Percentiles rank a stretch among this genome's conserved stretches.
Conservation (phyloP, 2,329 filamentous ascomycete genomes). For the Colletotrichum sp. region DNA sequence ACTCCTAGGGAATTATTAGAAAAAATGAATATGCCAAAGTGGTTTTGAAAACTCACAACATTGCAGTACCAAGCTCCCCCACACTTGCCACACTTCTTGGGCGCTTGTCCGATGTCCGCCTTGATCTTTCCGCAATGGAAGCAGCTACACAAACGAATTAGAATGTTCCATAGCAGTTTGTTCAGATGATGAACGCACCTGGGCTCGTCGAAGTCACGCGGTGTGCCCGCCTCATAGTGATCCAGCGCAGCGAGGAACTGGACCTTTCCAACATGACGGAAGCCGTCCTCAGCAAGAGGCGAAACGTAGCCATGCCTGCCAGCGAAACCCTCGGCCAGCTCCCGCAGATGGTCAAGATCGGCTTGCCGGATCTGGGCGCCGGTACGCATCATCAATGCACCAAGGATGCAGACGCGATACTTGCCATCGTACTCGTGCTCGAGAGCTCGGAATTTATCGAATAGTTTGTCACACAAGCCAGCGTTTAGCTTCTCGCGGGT, state of each 20-base stretch:
- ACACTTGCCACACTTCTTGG: slow-evolving; percentile 16
- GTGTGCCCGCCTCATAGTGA: slow-evolving; percentile 23
- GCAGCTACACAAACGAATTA: slow-evolving; percentile 19
- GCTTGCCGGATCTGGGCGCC: slow-evolving; percentile 25
- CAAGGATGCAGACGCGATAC: slow-evolving; percentile 24
- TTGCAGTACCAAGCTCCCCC: slow-evolving; percentile 23
- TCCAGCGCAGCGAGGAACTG: slow-evolving; percentile 27
- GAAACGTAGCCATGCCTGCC: background rate
- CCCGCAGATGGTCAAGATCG: slow-evolving; percentile 23
- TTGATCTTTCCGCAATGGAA: slow-evolving; percentile 26
- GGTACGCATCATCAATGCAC: slow-evolving; percentile 27
- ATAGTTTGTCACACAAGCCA: too few relatives aligned
- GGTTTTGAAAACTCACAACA: background rate
- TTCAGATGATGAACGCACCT: background rate
- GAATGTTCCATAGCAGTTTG: background rate
- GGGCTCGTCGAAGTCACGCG: slow-evolving; percentile 22
- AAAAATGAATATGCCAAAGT: background rate
- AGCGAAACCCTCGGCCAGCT: slow-evolving; percentile 12
- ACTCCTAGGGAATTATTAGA: background rate
- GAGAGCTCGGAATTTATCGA: too few relatives aligned
- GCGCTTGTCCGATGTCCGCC: slow-evolving; percentile 12
- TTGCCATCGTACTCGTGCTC: background rate
- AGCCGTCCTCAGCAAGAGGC: slow-evolving; percentile 7
- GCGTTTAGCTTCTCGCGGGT: too few relatives aligned
- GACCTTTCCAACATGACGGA: slow-evolving; percentile 21